Evolutionary conservation across 139 green algal genomes (phyloP).

Genomic region (Spirogloea muscicola): DNA sequence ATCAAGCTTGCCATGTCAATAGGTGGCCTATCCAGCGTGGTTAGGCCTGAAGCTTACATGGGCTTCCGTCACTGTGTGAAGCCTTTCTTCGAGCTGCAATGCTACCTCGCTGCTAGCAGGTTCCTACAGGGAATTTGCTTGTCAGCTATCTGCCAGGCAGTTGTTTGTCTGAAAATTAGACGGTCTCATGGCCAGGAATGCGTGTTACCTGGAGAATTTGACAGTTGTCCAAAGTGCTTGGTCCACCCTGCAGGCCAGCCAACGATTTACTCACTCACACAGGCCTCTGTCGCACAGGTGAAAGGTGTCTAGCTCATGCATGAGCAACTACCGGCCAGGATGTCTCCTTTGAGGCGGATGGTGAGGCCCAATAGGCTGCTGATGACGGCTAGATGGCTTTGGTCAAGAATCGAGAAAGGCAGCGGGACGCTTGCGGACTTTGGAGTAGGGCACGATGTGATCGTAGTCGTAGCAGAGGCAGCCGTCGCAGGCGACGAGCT

Average conservation of each 20-base stretch:
- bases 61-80: no score
- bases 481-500: slow-evolving; percentile 37
- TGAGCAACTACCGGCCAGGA: neutral
- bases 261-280: neutral
- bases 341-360: neutral
- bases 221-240: slow-evolving; percentile 44
- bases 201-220: slow-evolving; percentile 46
- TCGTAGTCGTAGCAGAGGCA: slow-evolving; percentile 49
- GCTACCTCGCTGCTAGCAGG: no score
- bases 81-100: no score
- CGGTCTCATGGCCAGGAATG: no score
- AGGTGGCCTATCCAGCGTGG: no score
- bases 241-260: slow-evolving; percentile 10
- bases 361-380: neutral
- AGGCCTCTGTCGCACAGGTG: neutral
- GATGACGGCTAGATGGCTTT: neutral
- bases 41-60: no score
- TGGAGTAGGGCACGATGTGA: slow-evolving; percentile 33
- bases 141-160: no score
- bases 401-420: slow-evolving; percentile 11
- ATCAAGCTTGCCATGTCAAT: no score
- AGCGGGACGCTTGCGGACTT: slow-evolving; percentile 1
- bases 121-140: no score
- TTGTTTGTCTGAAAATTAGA: no score
- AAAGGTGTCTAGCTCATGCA: neutral